A percentile compares a stretch with the other conserved stretches of the same genome.
Evolutionary conservation across 345 rosid species (phyloP).

Genomic region (Populus davidiana): DNA sequence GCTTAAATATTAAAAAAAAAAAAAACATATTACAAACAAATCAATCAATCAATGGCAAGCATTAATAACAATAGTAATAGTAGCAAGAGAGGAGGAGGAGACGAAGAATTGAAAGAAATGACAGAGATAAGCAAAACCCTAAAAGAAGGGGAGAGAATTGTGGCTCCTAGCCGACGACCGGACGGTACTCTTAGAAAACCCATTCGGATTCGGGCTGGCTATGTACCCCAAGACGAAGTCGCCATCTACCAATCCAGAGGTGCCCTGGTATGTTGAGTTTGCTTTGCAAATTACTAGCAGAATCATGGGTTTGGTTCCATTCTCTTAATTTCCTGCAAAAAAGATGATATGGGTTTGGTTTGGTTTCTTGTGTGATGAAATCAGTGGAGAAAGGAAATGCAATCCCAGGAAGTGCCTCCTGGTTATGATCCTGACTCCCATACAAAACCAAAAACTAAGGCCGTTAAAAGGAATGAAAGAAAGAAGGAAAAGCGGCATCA

Average conservation of each 20-base stretch:
- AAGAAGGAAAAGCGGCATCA: constrained; percentile 81
- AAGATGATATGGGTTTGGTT: neutral
- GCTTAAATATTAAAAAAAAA: too few relatives aligned
- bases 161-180: constrained; percentile 83
- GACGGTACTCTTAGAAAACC: constrained; percentile 90
- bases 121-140: constrained; percentile 80
- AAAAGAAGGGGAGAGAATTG: constrained; percentile 91
- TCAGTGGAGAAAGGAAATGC: neutral
- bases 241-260: constrained; percentile 87
- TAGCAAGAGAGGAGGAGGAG: constrained; percentile 33
- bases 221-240: constrained; percentile 86
- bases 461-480: constrained; percentile 74
- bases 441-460: constrained; percentile 38
- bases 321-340: neutral
- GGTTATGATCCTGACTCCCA: neutral
- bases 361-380: neutral
- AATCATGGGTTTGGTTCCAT: neutral
- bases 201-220: constrained; percentile 83
- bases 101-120: constrained; percentile 48
- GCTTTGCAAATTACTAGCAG: neutral
- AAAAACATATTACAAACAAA: neutral
- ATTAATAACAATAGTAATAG: neutral
- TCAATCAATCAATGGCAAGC: constrained; percentile 3
- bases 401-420: neutral
- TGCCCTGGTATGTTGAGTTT: constrained; percentile 51